Evolutionary conservation across 2,329 filamentous ascomycete genomes (phyloP).

Genomic region (Cordyceps cicadae): DNA sequence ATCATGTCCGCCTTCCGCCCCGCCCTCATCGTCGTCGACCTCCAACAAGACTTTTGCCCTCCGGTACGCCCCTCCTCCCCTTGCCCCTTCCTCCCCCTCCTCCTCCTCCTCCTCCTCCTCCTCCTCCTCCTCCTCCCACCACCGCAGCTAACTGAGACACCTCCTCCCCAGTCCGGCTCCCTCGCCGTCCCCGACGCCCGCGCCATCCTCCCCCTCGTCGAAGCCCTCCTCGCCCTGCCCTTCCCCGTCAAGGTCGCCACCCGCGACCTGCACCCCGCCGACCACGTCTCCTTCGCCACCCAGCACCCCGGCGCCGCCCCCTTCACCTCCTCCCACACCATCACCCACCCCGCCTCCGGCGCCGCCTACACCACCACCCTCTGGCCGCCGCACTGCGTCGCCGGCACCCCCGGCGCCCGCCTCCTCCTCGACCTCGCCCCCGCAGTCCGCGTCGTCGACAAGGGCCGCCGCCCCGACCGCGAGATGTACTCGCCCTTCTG

Average conservation of each 20-base stretch:
- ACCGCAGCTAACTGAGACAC: neutral
- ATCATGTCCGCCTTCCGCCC: conserved; percentile 17
- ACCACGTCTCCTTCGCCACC: conserved; percentile 81
- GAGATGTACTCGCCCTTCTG: conserved; percentile 96
- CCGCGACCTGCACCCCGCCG: conserved; percentile 79
- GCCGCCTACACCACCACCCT: conserved; percentile 60
- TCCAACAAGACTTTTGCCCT: conserved; percentile 93
- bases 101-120: too few species aligned
- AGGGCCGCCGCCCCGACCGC: conserved; percentile 64
- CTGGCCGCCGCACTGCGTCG: conserved; percentile 89
- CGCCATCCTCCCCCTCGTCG: conserved; percentile 61
- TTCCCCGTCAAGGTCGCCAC: conserved; percentile 74
- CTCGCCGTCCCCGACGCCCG: conserved; percentile 72
- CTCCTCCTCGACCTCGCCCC: conserved; percentile 64
- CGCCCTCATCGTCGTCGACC: conserved; percentile 66
- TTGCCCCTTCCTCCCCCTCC: too few species aligned
- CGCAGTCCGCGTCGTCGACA: conserved; percentile 58
- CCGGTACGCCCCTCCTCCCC: conserved; percentile 51
- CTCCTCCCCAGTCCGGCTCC: conserved; percentile 58
- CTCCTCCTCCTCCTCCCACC: neutral
- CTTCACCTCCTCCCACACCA: conserved; percentile 55
- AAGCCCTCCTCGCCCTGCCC: conserved; percentile 61
- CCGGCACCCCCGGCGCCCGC: conserved; percentile 61
- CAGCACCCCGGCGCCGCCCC: conserved; percentile 64
- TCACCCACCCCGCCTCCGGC: conserved; percentile 59